Conservation (phyloP, 441 rosid genomes). For the Erysimum cheiri region DNA sequence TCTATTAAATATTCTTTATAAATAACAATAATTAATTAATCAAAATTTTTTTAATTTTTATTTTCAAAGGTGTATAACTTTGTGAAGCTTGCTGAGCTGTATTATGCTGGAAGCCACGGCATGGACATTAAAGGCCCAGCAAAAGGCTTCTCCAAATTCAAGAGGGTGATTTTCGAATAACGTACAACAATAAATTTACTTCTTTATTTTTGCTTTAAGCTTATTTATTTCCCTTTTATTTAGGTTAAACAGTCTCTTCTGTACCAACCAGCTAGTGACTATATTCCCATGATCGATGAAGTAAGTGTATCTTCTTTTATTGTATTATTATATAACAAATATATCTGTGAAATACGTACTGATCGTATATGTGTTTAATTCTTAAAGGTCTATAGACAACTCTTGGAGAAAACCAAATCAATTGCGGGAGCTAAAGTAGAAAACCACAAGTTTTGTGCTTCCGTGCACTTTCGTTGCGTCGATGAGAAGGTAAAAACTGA, state of each 20-base stretch:
- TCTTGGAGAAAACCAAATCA: slow-evolving; percentile 54
- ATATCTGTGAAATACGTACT: neutral
- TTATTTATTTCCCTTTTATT: slow-evolving; percentile 1
- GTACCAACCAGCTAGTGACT: slow-evolving; percentile 70
- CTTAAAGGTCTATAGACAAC: slow-evolving; percentile 45
- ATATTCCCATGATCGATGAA: slow-evolving; percentile 66
- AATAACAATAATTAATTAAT: neutral
- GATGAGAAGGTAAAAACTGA: slow-evolving; percentile 48
- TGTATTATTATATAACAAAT: neutral
- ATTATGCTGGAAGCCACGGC: slow-evolving; percentile 99
- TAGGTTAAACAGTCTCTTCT: slow-evolving; percentile 53
- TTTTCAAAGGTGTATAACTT: slow-evolving; percentile 71
- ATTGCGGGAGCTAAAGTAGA: slow-evolving; percentile 56
- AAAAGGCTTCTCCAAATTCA: slow-evolving; percentile 59
- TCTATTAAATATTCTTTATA: neutral
- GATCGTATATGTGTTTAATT: neutral
- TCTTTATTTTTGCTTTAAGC: neutral
- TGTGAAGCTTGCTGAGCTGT: slow-evolving; percentile 79
- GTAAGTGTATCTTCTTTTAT: slow-evolving; percentile 33
- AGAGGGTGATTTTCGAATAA: slow-evolving; percentile 52
- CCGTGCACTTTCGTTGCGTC: slow-evolving; percentile 62
- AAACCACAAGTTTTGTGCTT: slow-evolving; percentile 60
- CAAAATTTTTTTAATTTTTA: neutral
- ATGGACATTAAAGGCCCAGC: slow-evolving; percentile 98
- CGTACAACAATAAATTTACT: neutral